Conservation (phyloP, 176 grass and related monocot genomes). For the Aechmea fasciata region DNA sequence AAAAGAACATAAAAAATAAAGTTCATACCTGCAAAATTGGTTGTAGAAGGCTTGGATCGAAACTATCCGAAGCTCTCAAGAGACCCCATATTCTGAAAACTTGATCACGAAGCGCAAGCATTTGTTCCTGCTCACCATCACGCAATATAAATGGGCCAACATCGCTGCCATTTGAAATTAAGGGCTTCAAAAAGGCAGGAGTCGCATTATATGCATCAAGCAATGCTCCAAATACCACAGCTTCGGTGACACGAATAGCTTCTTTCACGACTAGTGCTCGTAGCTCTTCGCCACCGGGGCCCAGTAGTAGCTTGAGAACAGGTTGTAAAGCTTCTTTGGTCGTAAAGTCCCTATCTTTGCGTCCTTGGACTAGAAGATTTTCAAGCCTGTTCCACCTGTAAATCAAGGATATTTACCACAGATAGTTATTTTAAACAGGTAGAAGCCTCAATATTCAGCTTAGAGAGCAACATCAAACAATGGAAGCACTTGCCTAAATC, state of each 20-base stretch:
- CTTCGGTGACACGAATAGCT: slow-evolving; percentile 76
- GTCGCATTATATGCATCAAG: slow-evolving; percentile 62
- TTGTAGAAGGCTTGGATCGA: slow-evolving; percentile 85
- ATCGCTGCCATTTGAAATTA: slow-evolving; percentile 48
- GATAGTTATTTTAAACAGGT: background rate
- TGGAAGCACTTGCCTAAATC: slow-evolving; percentile 62
- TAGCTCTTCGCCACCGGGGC: slow-evolving; percentile 68
- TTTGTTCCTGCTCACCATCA: slow-evolving; percentile 47
- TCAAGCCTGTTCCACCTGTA: slow-evolving; percentile 99
- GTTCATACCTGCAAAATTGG: slow-evolving; percentile 74
- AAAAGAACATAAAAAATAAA: background rate
- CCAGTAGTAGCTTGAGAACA: slow-evolving; percentile 74
- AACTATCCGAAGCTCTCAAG: slow-evolving; percentile 76
- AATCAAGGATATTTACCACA: slow-evolving; percentile 10
- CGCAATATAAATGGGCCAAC: slow-evolving; percentile 63
- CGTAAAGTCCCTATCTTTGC: slow-evolving; percentile 81
- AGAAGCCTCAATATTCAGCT: background rate
- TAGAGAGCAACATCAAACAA: background rate
- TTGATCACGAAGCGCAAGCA: slow-evolving; percentile 68
- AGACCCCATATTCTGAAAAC: slow-evolving; percentile 81
- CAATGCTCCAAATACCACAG: slow-evolving; percentile 60
- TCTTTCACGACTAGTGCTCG: slow-evolving; percentile 84
- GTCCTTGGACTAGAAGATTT: slow-evolving; percentile 94
- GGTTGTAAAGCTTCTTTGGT: slow-evolving; percentile 93
- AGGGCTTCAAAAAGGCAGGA: slow-evolving; percentile 63